Conservation (phyloP, 129 eudicot species). For the Arctium minus region DNA sequence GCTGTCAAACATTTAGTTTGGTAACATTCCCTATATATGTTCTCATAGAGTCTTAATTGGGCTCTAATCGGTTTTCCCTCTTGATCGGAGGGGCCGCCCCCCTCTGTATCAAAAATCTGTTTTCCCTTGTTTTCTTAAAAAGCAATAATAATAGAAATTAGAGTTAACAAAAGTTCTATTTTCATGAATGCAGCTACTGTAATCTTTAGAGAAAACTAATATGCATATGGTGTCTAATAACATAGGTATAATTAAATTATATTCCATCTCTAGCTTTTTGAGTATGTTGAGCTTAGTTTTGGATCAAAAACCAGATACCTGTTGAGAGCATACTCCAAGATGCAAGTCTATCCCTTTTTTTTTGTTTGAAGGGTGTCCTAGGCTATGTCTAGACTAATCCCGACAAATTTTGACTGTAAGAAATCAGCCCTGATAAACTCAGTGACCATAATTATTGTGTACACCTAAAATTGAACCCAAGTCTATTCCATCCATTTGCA, state of each 20-base stretch:
- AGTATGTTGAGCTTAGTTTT: slow-evolving; percentile 27
- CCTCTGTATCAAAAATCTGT: no score
- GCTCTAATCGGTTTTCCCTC: neutral
- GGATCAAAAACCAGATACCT: slow-evolving; percentile 20
- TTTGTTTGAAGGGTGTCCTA: no score
- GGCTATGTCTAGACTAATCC: no score
- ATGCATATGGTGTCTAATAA: slow-evolving; percentile 26
- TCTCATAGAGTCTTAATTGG: neutral
- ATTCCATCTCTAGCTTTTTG: slow-evolving; percentile 20
- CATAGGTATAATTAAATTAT: slow-evolving; percentile 12
- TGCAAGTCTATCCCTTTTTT: neutral
- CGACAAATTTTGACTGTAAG: no score
- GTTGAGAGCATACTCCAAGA: slow-evolving; percentile 17
- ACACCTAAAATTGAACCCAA: neutral
- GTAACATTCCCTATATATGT: neutral
- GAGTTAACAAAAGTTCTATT: slow-evolving; percentile 3
- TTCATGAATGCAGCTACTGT: slow-evolving; percentile 22
- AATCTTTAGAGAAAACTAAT: neutral
- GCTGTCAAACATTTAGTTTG: neutral
- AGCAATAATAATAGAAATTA: neutral
- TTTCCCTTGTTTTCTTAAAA: neutral
- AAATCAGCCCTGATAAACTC: no score
- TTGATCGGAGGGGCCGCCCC: no score
- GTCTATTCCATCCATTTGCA: slow-evolving; percentile 17
- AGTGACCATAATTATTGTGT: no score